Evolutionary conservation across 345 rosid genomes (phyloP).

Genomic region (Lepidium didymum): DNA sequence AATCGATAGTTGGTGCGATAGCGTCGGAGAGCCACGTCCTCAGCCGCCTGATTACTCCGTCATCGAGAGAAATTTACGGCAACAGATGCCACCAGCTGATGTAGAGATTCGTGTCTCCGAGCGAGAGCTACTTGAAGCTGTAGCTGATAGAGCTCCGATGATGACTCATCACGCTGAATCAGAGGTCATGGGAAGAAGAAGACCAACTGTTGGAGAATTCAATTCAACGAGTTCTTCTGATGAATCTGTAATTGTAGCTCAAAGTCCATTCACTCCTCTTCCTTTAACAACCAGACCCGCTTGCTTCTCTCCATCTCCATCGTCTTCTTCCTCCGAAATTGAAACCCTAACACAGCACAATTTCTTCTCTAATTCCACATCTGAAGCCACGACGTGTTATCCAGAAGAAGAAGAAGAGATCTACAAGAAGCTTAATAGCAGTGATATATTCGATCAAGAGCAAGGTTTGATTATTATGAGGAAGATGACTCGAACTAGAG

Average conservation of each 20-base stretch:
- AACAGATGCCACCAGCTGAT: conserved; percentile 27
- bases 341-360: conserved; percentile 13
- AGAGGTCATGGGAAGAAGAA: conserved; percentile 30
- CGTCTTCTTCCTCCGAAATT: conserved; percentile 43
- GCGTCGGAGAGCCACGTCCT: conserved; percentile 30
- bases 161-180: conserved; percentile 45
- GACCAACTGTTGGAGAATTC: conserved; percentile 12
- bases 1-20: conserved; percentile 56
- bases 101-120: conserved; percentile 56
- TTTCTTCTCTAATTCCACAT: neutral
- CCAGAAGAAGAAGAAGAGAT: conserved; percentile 27
- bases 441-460: conserved; percentile 16
- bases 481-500: conserved; percentile 21
- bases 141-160: conserved; percentile 43
- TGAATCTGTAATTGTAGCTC: conserved; percentile 46
- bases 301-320: conserved; percentile 62
- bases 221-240: conserved; percentile 46
- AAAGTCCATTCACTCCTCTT: conserved; percentile 56
- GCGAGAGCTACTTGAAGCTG: conserved; percentile 50
- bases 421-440: conserved; percentile 17
- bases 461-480: conserved; percentile 31
- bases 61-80: conserved; percentile 41
- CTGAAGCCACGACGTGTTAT: neutral
- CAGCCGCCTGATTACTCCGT: conserved; percentile 39
- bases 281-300: conserved; percentile 72